phyloP scores from a whole-genome alignment of 495 filamentous ascomycete species.

The Rusavskia elegans region DNA sequence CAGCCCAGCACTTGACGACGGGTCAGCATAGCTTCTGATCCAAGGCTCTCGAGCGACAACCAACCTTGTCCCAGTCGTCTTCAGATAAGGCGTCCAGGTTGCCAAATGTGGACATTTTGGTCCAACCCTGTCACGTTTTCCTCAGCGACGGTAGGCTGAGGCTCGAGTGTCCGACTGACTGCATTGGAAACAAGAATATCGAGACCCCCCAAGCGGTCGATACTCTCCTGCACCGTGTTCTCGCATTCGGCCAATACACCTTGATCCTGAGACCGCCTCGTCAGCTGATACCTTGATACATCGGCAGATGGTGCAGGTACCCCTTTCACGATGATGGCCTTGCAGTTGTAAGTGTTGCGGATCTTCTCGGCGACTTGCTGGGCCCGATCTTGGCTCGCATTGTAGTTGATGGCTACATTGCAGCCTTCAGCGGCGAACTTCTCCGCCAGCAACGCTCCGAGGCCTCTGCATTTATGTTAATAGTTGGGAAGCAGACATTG shows the following conservation, averaged over 20 bases:
- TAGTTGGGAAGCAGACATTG: background rate
- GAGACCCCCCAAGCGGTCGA: conserved; percentile 45
- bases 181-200: conserved; percentile 61
- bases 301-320: conserved; percentile 23
- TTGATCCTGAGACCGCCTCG: conserved; percentile 31
- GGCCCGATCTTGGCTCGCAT: conserved; percentile 35
- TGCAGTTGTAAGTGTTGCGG: conserved; percentile 33
- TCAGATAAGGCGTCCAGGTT: conserved; percentile 46
- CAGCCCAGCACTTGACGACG: conserved; percentile 38
- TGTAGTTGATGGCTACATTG: conserved; percentile 59
- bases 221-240: conserved; percentile 35
- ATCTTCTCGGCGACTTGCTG: conserved; percentile 37
- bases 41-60: background rate
- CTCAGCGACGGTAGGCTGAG: background rate
- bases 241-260: conserved; percentile 38
- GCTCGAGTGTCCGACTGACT: conserved; percentile 25
- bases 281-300: background rate
- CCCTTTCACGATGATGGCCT: conserved; percentile 39
- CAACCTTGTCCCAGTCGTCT: conserved; percentile 56
- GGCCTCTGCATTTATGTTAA: conserved; percentile 30
- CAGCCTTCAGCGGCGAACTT: conserved; percentile 52
- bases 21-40: background rate
- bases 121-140: conserved; percentile 38
- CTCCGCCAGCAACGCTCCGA: conserved; percentile 44
- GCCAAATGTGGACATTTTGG: conserved; percentile 43